phyloP scores from a whole-genome alignment of 352 stramenopile genomes.

The Blastocystis sp. region DNA sequence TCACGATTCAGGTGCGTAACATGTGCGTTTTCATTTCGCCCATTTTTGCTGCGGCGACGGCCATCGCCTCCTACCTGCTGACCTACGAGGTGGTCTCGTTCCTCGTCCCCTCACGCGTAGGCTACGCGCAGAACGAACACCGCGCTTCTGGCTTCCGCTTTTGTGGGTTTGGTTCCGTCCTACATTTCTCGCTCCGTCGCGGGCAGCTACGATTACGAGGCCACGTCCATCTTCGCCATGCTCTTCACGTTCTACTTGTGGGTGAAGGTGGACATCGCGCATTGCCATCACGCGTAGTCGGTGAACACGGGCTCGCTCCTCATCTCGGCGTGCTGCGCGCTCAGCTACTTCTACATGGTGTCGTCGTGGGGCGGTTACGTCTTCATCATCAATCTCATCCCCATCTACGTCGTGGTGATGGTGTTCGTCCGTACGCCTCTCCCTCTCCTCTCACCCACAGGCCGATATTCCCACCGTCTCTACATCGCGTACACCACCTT shows the following conservation, averaged over 20 bases:
- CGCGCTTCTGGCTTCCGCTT: constrained; percentile 87
- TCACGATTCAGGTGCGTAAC: constrained; percentile 88
- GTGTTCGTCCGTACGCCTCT: constrained; percentile 81
- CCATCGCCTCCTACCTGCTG: constrained; percentile 86
- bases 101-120: constrained; percentile 88
- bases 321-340: constrained; percentile 79
- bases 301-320: constrained; percentile 72
- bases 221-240: constrained; percentile 94
- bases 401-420: constrained; percentile 91
- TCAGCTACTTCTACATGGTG: constrained; percentile 97
- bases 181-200: constrained; percentile 94
- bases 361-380: constrained; percentile 94
- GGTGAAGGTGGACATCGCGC: constrained; percentile 83
- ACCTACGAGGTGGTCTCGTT: constrained; percentile 87
- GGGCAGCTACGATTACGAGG: constrained; percentile 97
- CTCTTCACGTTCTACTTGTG: constrained; percentile 96
- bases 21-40: constrained; percentile 87
- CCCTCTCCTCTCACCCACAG: constrained; percentile 70
- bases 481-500: constrained; percentile 96
- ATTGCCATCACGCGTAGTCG: constrained; percentile 72
- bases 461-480: constrained; percentile 88
- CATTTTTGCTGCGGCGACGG: constrained; percentile 86
- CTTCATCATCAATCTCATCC: constrained; percentile 99
- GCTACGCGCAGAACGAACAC: constrained; percentile 86
- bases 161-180: constrained; percentile 93